Evolutionary conservation across 495 filamentous ascomycete species (phyloP).

Genomic region (Apiosordaria backusii): DNA sequence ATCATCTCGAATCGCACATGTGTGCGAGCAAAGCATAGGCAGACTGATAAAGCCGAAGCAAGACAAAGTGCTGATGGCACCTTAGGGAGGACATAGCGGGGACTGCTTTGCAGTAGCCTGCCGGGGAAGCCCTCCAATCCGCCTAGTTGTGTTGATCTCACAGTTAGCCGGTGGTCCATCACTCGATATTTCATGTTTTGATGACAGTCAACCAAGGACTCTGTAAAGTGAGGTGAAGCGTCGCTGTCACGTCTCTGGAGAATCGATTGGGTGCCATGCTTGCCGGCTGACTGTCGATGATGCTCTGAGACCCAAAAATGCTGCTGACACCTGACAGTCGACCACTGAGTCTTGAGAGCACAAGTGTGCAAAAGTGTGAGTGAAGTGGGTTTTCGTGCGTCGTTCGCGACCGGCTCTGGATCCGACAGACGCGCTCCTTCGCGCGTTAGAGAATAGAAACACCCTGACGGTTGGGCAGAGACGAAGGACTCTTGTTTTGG

Average conservation of each 20-base stretch:
- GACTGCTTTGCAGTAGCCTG: conserved; percentile 1
- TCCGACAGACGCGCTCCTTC: conserved; percentile 32
- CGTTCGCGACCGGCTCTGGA: conserved; percentile 18
- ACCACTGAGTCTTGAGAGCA: not conserved
- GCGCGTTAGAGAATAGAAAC: conserved; percentile 34
- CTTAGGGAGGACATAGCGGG: not conserved
- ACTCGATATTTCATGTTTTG: not conserved
- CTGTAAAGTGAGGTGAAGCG: conserved; percentile 22
- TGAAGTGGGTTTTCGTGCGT: not conserved
- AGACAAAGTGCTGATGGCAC: not conserved
- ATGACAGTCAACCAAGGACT: not conserved
- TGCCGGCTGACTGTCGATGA: not conserved
- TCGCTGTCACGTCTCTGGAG: conserved; percentile 7
- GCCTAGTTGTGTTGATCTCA: conserved; percentile 4
- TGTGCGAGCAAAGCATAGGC: not conserved
- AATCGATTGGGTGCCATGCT: conserved; percentile 19
- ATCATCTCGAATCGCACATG: not conserved
- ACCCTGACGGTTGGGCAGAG: conserved; percentile 31
- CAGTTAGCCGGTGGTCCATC: conserved; percentile 4
- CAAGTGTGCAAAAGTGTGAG: not conserved
- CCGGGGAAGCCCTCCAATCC: not conserved
- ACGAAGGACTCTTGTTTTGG: conserved; percentile 26
- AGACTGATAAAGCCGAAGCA: conserved; percentile 4
- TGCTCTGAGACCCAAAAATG: not conserved
- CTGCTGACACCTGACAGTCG: conserved; percentile 4